These are phyloP conservation scores for Boletus subparvulus DNA, from an alignment of 768 basidiomycete species.

Conservation along the genomic window DNA sequence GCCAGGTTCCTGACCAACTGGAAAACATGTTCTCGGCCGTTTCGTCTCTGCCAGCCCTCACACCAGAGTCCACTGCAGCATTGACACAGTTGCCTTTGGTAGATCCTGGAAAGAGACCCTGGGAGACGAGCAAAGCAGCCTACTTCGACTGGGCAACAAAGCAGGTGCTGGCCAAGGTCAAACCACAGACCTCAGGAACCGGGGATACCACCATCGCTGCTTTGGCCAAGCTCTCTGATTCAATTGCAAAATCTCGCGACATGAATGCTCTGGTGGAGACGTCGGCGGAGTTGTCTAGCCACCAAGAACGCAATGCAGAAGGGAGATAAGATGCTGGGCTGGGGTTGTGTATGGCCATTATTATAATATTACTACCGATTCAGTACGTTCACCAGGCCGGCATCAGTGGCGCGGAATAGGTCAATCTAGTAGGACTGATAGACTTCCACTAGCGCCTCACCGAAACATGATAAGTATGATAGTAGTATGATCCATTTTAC, in stretches of 20 bases:
- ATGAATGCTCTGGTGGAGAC: slow-evolving; percentile 18
- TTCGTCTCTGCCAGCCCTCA: slow-evolving; percentile 49
- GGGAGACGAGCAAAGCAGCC: slow-evolving; percentile 74
- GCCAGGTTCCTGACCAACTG: slow-evolving; percentile 41
- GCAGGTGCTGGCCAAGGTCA: slow-evolving; percentile 45
- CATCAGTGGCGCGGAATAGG: background rate
- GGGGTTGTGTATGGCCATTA: background rate
- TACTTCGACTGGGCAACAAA: slow-evolving; percentile 77
- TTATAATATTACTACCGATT: background rate
- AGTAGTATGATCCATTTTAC: too few relatives aligned
- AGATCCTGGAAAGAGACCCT: slow-evolving; percentile 68
- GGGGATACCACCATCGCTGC: slow-evolving; percentile 24
- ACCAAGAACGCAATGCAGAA: background rate
- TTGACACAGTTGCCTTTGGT: slow-evolving; percentile 32
- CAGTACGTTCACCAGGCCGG: background rate
- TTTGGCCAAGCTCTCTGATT: slow-evolving; percentile 17
- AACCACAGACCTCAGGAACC: slow-evolving; percentile 14
- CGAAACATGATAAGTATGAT: too few relatives aligned
- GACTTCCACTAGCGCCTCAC: background rate
- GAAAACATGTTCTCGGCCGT: slow-evolving; percentile 46
- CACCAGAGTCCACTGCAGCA: slow-evolving; percentile 39
- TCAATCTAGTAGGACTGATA: background rate
- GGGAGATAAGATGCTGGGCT: background rate
- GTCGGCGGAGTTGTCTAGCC: background rate
- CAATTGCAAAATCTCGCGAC: slow-evolving; percentile 19